phyloP scores from a whole-genome alignment of 2,329 filamentous ascomycete species.

The Colletotrichum sp. region DNA sequence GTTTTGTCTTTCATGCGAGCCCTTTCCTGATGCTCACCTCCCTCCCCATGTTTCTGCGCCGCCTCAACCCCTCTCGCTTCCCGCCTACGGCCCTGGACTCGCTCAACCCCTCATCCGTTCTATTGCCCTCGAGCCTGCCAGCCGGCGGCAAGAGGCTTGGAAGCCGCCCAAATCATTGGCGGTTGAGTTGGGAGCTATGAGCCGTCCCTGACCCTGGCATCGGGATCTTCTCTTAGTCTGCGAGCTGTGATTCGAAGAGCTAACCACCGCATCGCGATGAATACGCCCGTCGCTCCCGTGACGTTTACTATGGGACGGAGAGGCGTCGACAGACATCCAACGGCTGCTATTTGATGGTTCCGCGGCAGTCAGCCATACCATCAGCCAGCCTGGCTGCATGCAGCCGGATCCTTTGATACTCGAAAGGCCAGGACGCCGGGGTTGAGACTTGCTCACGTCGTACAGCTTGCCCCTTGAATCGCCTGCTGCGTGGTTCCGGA shows the following conservation, averaged over 20 bases:
- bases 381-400: neutral
- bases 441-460: neutral
- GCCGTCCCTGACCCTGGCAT: neutral
- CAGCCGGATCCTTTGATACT: neutral
- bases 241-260: neutral
- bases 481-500: neutral
- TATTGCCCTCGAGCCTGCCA: neutral
- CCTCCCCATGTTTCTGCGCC: neutral
- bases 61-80: slow-evolving; percentile 8
- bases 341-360: neutral
- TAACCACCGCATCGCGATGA: neutral
- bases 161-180: neutral
- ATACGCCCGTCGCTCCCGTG: neutral
- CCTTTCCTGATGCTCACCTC: neutral
- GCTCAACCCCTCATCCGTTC: neutral
- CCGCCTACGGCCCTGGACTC: neutral
- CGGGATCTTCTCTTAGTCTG: neutral
- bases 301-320: neutral
- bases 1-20: neutral
- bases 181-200: neutral
- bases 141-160: neutral
- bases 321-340: neutral
- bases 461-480: neutral
- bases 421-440: neutral
- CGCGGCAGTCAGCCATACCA: neutral